These are phyloP conservation scores for Moesziomyces sp. DNA, from an alignment of 1,284 basidiomycete species.

Conservation along the genomic window DNA sequence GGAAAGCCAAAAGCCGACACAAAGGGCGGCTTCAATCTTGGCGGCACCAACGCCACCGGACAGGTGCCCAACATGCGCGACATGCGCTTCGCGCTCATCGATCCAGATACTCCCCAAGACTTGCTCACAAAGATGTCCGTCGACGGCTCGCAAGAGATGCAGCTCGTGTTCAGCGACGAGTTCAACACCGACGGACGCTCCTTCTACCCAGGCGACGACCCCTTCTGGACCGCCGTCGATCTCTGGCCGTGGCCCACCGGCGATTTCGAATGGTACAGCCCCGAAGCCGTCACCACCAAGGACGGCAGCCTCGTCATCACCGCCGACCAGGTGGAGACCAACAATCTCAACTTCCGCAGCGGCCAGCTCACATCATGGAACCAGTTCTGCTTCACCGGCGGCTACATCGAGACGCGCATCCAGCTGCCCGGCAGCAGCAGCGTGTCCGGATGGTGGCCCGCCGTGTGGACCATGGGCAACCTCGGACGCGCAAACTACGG, in stretches of 20 bases:
- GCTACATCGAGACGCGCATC: constrained; percentile 82
- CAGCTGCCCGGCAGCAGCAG: constrained; percentile 81
- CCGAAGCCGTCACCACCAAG: constrained; percentile 80
- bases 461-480: constrained; percentile 88
- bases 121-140: constrained; percentile 70
- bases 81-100: constrained; percentile 60
- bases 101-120: constrained; percentile 67
- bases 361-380: constrained; percentile 76
- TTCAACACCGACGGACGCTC: constrained; percentile 66
- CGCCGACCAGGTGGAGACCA: constrained; percentile 64
- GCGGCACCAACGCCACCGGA: constrained; percentile 57
- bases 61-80: constrained; percentile 51
- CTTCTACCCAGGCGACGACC: constrained; percentile 74
- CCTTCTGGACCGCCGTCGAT: constrained; percentile 78
- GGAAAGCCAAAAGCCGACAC: constrained; percentile 8
- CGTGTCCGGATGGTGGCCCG: constrained; percentile 74
- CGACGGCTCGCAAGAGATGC: constrained; percentile 58
- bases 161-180: constrained; percentile 68
- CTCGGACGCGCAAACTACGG: constrained; percentile 66
- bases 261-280: constrained; percentile 74
- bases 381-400: constrained; percentile 94
- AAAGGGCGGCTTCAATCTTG: constrained; percentile 47
- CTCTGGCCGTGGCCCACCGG: constrained; percentile 76
- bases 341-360: constrained; percentile 77
- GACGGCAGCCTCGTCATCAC: constrained; percentile 84